Base-by-base conservation (phyloP, 257 asterid species). In the Verbascum thapsus region DNA sequence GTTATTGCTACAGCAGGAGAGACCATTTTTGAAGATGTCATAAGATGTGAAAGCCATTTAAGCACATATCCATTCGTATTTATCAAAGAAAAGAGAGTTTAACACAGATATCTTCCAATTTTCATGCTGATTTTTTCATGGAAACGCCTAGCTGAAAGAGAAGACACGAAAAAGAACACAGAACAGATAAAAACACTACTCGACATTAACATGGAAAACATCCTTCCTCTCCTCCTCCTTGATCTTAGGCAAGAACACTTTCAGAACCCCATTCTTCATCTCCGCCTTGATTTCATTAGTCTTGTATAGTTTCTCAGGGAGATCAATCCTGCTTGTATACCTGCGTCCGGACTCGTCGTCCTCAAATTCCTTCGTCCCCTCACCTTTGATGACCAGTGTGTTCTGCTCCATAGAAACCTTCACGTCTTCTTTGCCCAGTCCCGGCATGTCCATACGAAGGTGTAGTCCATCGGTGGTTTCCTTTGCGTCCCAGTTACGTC, bases 221-320 rank as follows among this genome's bases (percentile, higher is more conserved):
- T 76, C 77, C 43, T 12, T 16, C 72, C 77, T 76, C 43, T 76
- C 75, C 6, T 67, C 69, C 18, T 71, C 77, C 52, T 76, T 67
- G 15, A 76, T 32, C 22, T 71, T 76, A 12, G 77, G 77, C 3
- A 67, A 16, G 22, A 67, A 71, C 64, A 71, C 63, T 8, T 71
- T 76, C 3, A 67, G 68, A 19, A 76, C 81, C 1, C 81, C 81
- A 71, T 76, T 76, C 58, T 71, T 71, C 81, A 76, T 76, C 72
- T 67, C 77, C 0, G 77, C 81, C n/a, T 62, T 76, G 10, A 71
- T 71, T n/a, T 58, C 75, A n/a, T 72, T 6, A 10, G 60, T 67
- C 63, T 67, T 63, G 63, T 67, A 76, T 18, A 71, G 72, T 26
- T 62, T 76, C 65, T 67, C 77, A 0, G 81, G 77, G 0, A 76